Evolutionary conservation across 2,329 filamentous ascomycete species (phyloP).

Genomic region (Penicillium crustosum): DNA sequence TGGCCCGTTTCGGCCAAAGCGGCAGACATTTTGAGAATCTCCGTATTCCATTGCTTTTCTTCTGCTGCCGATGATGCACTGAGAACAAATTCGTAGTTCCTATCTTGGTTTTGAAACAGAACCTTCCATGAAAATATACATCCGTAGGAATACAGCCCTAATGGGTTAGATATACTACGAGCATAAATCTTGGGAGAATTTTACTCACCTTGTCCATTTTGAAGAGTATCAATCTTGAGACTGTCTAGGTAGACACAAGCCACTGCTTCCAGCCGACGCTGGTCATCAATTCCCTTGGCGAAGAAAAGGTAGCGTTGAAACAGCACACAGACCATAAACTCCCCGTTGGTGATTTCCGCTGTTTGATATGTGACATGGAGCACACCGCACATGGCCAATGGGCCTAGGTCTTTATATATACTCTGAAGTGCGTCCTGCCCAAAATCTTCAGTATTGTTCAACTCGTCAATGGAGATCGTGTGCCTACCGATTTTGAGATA

Average conservation of each 20-base stretch:
- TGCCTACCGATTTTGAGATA: conserved; percentile 68
- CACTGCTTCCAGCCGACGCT: conserved; percentile 69
- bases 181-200: conserved; percentile 15
- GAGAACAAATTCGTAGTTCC: conserved; percentile 80
- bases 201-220: conserved; percentile 36
- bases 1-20: conserved; percentile 53
- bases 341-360: conserved; percentile 65
- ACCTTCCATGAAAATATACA: conserved; percentile 91
- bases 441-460: conserved; percentile 12
- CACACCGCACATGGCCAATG: conserved; percentile 76
- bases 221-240: conserved; percentile 38
- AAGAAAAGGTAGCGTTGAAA: conserved; percentile 79
- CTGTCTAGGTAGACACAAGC: conserved; percentile 66
- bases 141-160: conserved; percentile 83
- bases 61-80: conserved; percentile 82
- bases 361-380: conserved; percentile 82
- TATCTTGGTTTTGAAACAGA: conserved; percentile 73
- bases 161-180: conserved; percentile 2
- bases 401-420: conserved; percentile 76
- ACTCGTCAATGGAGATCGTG: not conserved
- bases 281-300: conserved; percentile 64
- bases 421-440: conserved; percentile 40
- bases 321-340: conserved; percentile 82
- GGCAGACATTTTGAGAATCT: conserved; percentile 58
- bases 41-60: conserved; percentile 73